Percentiles rank a stretch among this genome's conserved stretches.
phyloP scores from a whole-genome alignment of 1,139 yeast genomes.

The Blastobotrys indianensis region DNA sequence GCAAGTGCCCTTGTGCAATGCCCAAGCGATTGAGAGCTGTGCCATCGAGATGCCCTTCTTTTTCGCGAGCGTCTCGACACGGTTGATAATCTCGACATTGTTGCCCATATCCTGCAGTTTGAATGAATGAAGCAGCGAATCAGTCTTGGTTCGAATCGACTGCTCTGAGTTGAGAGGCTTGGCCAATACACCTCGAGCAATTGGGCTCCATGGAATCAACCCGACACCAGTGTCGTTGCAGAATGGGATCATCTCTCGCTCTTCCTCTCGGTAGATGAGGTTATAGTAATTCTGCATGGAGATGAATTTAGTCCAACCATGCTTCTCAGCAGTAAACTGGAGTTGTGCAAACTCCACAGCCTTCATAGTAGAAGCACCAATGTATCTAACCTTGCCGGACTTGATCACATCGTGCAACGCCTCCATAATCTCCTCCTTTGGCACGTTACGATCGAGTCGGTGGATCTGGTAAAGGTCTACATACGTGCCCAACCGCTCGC shows the following conservation, averaged over 20 bases:
- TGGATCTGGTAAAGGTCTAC: conserved; percentile 77
- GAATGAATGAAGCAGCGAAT: conserved; percentile 7
- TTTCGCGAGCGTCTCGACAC: conserved; percentile 50
- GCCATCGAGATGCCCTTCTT: conserved; percentile 47
- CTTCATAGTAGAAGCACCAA: conserved; percentile 57
- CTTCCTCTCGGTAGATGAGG: conserved; percentile 53
- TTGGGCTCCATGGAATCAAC: conserved; percentile 48
- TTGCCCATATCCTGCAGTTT: not conserved
- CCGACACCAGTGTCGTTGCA: conserved; percentile 46
- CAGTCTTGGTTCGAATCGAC: conserved; percentile 11
- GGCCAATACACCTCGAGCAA: conserved; percentile 44
- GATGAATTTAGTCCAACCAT: conserved; percentile 51
- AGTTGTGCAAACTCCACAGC: conserved; percentile 41
- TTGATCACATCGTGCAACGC: conserved; percentile 49
- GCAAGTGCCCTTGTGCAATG: conserved; percentile 42
- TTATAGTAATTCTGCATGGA: conserved; percentile 57
- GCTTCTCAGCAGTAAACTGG: conserved; percentile 47
- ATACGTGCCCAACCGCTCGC: conserved; percentile 58
- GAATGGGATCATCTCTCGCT: conserved; percentile 52
- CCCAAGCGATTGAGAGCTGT: conserved; percentile 53
- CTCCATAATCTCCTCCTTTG: conserved; percentile 48
- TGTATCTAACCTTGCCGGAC: conserved; percentile 45
- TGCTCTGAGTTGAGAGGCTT: conserved; percentile 32
- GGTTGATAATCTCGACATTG: conserved; percentile 33
- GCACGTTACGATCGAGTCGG: conserved; percentile 42